Percentiles rank a stretch among this genome's conserved stretches.
These are phyloP conservation scores for Phytophthora boehmeriae DNA, from an alignment of 352 stramenopile genomes.

Conservation along the genomic window DNA sequence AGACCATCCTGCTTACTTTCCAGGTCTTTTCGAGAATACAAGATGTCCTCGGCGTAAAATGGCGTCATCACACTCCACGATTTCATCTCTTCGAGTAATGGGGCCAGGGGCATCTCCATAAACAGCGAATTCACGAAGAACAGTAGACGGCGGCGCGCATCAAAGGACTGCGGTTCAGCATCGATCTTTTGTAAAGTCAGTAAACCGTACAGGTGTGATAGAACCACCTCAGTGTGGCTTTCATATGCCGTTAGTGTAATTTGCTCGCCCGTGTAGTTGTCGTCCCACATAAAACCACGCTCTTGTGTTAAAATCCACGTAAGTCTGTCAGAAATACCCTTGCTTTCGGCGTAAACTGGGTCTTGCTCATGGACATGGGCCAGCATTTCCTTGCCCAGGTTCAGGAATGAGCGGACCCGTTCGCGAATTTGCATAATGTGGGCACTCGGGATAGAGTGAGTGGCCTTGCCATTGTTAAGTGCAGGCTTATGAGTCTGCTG, in stretches of 20 bases:
- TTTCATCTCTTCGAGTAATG: conserved; percentile 97
- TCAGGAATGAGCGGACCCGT: conserved; percentile 94
- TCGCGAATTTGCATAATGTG: conserved; percentile 94
- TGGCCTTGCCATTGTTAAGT: conserved; percentile 53
- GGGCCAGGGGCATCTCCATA: conserved; percentile 99
- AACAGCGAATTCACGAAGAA: conserved; percentile 99
- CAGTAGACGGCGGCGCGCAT: conserved; percentile 94
- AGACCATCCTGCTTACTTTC: conserved; percentile 95
- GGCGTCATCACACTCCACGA: conserved; percentile 99
- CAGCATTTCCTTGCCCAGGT: conserved; percentile 91
- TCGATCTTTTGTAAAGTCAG: conserved; percentile 97
- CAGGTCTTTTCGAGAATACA: conserved; percentile 97
- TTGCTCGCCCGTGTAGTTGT: conserved; percentile 96
- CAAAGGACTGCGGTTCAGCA: conserved; percentile 96
- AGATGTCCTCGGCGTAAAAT: conserved; percentile 98
- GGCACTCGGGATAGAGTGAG: conserved; percentile 76
- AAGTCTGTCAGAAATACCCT: conserved; percentile 93
- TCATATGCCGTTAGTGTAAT: conserved; percentile 91
- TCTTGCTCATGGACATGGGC: conserved; percentile 79
- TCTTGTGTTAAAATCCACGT: conserved; percentile 97
- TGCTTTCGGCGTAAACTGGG: conserved; percentile 82
- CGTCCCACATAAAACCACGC: conserved; percentile 98
- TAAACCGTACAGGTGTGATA: conserved; percentile 93
- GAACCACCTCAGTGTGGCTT: conserved; percentile 73
- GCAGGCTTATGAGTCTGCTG: conserved; percentile 76